These are phyloP conservation scores for Cystobasidium tubakii DNA, from an alignment of 768 basidiomycete species.

Conservation along the genomic window DNA sequence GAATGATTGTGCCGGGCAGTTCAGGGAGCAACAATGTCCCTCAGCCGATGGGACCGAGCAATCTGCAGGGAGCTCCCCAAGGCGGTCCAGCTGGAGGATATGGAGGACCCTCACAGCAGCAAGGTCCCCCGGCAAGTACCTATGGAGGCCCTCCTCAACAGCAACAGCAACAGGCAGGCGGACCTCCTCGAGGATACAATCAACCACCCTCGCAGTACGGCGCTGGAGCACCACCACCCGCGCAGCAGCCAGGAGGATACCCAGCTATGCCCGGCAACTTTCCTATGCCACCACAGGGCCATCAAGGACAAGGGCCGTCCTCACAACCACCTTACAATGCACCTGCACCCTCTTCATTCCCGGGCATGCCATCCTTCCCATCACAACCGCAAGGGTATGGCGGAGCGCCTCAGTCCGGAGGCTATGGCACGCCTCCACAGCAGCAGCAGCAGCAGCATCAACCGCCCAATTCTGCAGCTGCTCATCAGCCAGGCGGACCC, in stretches of 20 bases:
- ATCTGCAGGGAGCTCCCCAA: slow-evolving; percentile 34
- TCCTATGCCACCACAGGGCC: neutral
- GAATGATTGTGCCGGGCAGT: slow-evolving; percentile 54
- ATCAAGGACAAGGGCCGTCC: neutral
- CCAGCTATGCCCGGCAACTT: neutral
- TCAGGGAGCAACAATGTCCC: slow-evolving; percentile 1
- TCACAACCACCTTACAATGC: neutral
- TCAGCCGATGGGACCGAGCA: slow-evolving; percentile 11
- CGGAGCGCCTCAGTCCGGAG: slow-evolving; percentile 11
- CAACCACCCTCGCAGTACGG: neutral
- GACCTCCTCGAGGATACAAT: neutral
- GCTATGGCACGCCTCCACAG: slow-evolving; percentile 42
- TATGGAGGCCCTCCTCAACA: slow-evolving; percentile 9
- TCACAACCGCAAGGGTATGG: neutral
- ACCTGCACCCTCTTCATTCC: slow-evolving; percentile 3
- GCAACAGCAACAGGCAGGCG: slow-evolving; percentile 1
- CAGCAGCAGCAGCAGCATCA: slow-evolving; percentile 37
- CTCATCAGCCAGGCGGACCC: slow-evolving; percentile 36
- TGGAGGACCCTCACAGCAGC: slow-evolving; percentile 2
- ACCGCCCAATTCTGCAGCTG: slow-evolving; percentile 8
- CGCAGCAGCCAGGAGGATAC: neutral
- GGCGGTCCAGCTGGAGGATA: slow-evolving; percentile 15
- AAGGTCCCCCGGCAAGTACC: neutral
- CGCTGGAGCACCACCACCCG: neutral
- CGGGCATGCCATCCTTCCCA: slow-evolving; percentile 1